Base-by-base conservation (phyloP, 768 basidiomycete species). In the Agrocybe chaxingu region DNA sequence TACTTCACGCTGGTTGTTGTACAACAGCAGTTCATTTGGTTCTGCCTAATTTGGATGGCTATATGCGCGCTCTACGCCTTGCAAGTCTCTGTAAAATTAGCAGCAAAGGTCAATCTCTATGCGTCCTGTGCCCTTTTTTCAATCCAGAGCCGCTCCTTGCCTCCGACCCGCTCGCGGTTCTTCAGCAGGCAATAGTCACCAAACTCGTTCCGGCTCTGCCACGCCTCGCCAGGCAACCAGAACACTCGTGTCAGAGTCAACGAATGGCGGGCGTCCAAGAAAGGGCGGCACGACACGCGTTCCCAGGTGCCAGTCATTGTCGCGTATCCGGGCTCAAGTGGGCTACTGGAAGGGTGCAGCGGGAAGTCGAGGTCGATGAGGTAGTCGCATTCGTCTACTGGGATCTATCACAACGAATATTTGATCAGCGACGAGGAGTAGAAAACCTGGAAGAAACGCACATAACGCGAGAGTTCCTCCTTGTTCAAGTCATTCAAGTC, bases 181-280 rank as follows among this genome's bases (percentile, higher is more conserved):
- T 77, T 82, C 53, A 99, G 73, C 54, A 99, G 63, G 65, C 95
- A 97, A 64, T 92, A 97, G 60, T 98, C 92, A 1, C 96, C 96
- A 66, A 79, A 97, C 51, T 77, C 77, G 62, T 96, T 92, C 56
- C 68, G 67, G 19, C 66, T 69, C 55, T 85, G 80, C 85, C 92
- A 91, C 52, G 67, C 68, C 41, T 75, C 65, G 9, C 84, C 81
- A 6, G 95, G 96, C 36, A 89, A 63, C 85, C 89, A 96, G 51
- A 98, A 73, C 24, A 82, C 78, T 45, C 96, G 77, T 37, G 89
- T 86, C 54, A 92, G 68, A 47, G 82, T 64, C 32, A 80, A 72
- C 1, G 94, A 94, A 61, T 87, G 79, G 19, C 75, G 72, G 6
- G 84, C 79, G 64, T 99, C 95, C 49, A 99, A 75, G 76, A 97